Evolutionary conservation across 2,329 filamentous ascomycete species (phyloP), one percentile per base, ranked within the genome.

Genomic region (Gliomastix tumulicola): DNA sequence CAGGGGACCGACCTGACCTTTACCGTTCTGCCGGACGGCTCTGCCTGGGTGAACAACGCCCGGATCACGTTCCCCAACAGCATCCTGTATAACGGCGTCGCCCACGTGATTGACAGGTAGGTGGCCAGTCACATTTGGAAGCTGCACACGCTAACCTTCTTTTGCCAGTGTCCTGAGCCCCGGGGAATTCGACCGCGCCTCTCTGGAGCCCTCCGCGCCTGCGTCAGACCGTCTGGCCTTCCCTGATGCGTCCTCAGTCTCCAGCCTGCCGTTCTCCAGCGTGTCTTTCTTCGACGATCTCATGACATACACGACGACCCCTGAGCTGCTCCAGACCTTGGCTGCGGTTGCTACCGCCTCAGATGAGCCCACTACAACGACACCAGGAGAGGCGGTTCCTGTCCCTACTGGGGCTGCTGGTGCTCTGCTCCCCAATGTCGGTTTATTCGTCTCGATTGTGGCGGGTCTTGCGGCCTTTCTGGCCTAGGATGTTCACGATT

Each of bases 81-180:
- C 12, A 48, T 60, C n/a, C 34, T 56, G 2, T 49, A 42, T 30
- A 60, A 59, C 23, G 54, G 56, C 21, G 46, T 59, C 9, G 55
- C 52, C 7, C 56, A 60, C 25, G 44, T 49, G 20, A 50, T 59
- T 32, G 55, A 59, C 21, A 44, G 43, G 53, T 55, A 20, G 39
- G 45, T 38, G n/a, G n/a, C n/a, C n/a, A n/a, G n/a, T n/a, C n/a
- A n/a, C n/a, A n/a, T n/a, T n/a, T n/a, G n/a, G n/a, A n/a, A n/a
- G n/a, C n/a, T n/a, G n/a, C n/a, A n/a, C n/a, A n/a, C n/a, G n/a
- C n/a, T n/a, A n/a, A n/a, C n/a, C n/a, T n/a, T 30, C n/a, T n/a
- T n/a, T n/a, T n/a, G n/a, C n/a, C n/a, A 56, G 51, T 35, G 51
- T 56, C 1, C 35, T 56, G 22, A 51, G 42, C 39, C 50, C 50